A percentile compares a stretch with the other conserved stretches of the same genome.
These are phyloP conservation scores for Cenchrus americanus DNA, from an alignment of 176 grass and related monocot species.

Conservation along the genomic window DNA sequence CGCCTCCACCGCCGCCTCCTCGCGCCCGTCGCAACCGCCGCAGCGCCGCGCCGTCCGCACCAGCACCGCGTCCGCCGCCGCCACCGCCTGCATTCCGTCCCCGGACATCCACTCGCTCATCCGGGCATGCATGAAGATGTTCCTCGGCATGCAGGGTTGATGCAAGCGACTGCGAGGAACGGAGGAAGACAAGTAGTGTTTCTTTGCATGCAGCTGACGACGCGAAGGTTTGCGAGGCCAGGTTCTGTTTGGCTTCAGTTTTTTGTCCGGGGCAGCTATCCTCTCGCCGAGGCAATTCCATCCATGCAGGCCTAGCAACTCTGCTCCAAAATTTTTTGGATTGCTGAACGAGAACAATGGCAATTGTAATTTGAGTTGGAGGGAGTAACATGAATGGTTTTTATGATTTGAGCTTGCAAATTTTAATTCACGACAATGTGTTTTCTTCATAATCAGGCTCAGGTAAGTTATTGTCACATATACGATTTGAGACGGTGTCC, in stretches of 20 bases:
- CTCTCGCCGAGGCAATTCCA: slow-evolving; percentile 1
- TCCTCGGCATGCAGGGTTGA: neutral
- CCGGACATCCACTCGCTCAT: neutral
- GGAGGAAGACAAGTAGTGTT: neutral
- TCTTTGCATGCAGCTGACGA: too few relatives aligned
- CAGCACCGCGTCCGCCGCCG: neutral
- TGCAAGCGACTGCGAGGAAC: neutral
- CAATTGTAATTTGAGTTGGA: too few relatives aligned
- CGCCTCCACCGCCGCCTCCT: slow-evolving; percentile 2
- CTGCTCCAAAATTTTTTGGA: neutral
- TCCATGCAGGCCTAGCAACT: neutral
- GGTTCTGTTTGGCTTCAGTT: neutral
- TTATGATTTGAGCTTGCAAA: too few relatives aligned
- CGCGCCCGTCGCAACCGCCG: slow-evolving; percentile 9
- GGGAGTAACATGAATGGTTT: too few relatives aligned
- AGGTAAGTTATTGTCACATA: too few relatives aligned
- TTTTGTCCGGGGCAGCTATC: neutral
- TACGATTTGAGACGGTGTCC: too few relatives aligned
- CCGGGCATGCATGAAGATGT: neutral
- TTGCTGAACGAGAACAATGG: neutral
- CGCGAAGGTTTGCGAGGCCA: neutral
- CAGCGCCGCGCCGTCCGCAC: neutral
- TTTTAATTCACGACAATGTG: too few relatives aligned
- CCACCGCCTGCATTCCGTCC: neutral
- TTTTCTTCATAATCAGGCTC: too few relatives aligned